A percentile compares a stretch with the other conserved stretches of the same genome.
Conservation (phyloP, 306 rosid species). For the Gleditsia sinensis region DNA sequence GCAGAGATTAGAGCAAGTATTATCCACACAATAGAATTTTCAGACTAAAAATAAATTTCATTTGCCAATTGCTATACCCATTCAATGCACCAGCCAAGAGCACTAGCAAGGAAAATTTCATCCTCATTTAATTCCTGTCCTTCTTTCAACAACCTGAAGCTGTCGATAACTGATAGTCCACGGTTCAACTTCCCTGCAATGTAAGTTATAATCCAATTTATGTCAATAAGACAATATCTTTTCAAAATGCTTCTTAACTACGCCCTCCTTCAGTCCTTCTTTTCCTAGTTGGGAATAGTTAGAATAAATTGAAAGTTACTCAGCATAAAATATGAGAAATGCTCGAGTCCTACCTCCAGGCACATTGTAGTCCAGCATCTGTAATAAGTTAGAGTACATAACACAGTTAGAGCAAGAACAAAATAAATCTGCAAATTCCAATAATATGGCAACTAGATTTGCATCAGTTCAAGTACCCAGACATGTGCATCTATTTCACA, state of each 20-base stretch:
- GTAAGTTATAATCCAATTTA: slow-evolving; percentile 16
- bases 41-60: not conserved
- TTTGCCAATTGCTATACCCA: slow-evolving; percentile 41
- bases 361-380: slow-evolving; percentile 91
- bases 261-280: not conserved
- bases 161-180: slow-evolving; percentile 59
- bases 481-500: not conserved
- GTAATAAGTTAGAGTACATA: slow-evolving; percentile 21
- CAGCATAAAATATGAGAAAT: slow-evolving; percentile 25
- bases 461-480: not conserved
- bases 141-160: slow-evolving; percentile 44
- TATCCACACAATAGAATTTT: not conserved
- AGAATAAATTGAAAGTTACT: not conserved
- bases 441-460: not conserved
- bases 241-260: not conserved
- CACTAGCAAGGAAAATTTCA: slow-evolving; percentile 59
- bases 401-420: slow-evolving; percentile 21
- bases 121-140: slow-evolving; percentile 51
- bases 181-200: slow-evolving; percentile 61
- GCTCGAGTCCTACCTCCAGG: slow-evolving; percentile 68
- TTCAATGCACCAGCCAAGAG: slow-evolving; percentile 68
- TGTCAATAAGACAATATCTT: slow-evolving; percentile 17
- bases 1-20: not conserved
- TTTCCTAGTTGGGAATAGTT: not conserved
- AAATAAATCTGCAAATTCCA: not conserved